Conservation (phyloP, 2,329 filamentous ascomycete species). For the Penicillium sp. region DNA sequence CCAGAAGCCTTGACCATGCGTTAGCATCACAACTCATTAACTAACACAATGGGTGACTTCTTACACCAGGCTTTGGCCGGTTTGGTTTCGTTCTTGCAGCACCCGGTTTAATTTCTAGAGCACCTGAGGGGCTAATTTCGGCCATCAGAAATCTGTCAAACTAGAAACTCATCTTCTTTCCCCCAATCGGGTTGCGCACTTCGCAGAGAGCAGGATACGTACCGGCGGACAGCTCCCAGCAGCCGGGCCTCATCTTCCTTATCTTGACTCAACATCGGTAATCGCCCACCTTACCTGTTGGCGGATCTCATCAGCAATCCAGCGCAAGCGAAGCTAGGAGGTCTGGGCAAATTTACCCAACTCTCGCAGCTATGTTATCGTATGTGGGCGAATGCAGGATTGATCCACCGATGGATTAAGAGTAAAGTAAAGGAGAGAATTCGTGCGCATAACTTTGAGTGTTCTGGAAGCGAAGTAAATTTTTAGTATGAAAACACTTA, state of each 20-base stretch:
- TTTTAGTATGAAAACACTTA: not conserved
- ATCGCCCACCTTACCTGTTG: conserved; percentile 8
- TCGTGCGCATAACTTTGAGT: conserved; percentile 18
- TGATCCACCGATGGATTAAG: conserved; percentile 9
- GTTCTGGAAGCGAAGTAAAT: conserved; percentile 8
- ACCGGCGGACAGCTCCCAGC: conserved; percentile 12
- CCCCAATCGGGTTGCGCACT: not conserved
- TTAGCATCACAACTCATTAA: conserved; percentile 1
- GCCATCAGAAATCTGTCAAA: not conserved
- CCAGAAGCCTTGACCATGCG: conserved; percentile 7
- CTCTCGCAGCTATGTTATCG: conserved; percentile 7
- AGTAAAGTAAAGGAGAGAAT: conserved; percentile 6
- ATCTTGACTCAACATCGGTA: conserved; percentile 15
- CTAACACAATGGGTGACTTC: not conserved
- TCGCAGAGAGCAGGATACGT: not conserved
- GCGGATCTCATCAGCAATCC: conserved; percentile 7
- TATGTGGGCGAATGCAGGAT: conserved; percentile 8
- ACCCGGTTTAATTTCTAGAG: conserved; percentile 27
- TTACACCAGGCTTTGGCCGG: conserved; percentile 13
- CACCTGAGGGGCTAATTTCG: conserved; percentile 11
- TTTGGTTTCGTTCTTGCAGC: conserved; percentile 5
- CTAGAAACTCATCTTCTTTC: not conserved
- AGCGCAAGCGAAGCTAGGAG: conserved; percentile 1
- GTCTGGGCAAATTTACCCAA: conserved; percentile 12
- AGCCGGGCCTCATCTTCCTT: conserved; percentile 18